Conservation (phyloP, 768 basidiomycete species). For the Daedaleopsis sinensis region DNA sequence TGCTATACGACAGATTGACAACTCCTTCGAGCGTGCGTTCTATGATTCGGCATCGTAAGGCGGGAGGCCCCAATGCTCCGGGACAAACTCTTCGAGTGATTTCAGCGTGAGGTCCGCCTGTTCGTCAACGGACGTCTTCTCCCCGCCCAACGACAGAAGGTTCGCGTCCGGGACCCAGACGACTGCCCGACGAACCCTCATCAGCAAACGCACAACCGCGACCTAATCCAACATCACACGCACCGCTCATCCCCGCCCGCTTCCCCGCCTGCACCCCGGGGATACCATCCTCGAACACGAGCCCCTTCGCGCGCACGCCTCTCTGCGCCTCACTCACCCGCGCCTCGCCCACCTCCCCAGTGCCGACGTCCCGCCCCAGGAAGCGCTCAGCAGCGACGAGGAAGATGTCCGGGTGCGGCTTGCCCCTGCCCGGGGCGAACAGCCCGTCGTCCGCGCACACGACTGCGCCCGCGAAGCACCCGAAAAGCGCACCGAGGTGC, state of each 20-base stretch:
- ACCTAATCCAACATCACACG: constrained; percentile 21
- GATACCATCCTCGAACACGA: constrained; percentile 85
- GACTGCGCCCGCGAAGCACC: constrained; percentile 61
- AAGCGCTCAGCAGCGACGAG: constrained; percentile 67
- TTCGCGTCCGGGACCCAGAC: constrained; percentile 85
- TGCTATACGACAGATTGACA: too few species aligned
- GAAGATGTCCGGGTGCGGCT: constrained; percentile 85
- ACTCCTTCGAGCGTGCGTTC: too few species aligned
- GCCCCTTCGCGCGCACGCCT: constrained; percentile 58
- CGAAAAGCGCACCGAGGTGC: constrained; percentile 71
- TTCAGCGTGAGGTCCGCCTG: constrained; percentile 59
- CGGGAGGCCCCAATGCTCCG: constrained; percentile 84
- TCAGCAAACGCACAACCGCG: constrained; percentile 1
- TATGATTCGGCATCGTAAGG: constrained; percentile 45
- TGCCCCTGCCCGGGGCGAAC: constrained; percentile 52
- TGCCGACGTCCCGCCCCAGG: constrained; percentile 59
- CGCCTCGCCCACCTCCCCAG: constrained; percentile 37
- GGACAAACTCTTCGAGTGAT: constrained; percentile 74
- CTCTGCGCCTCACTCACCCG: constrained; percentile 38
- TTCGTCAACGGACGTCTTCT: constrained; percentile 49
- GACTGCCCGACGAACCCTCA: constrained; percentile 39
- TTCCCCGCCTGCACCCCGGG: constrained; percentile 81
- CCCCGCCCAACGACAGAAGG: constrained; percentile 48
- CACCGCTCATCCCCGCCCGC: constrained; percentile 86
- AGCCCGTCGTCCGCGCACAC: constrained; percentile 74